Percentiles rank a stretch among this genome's conserved stretches.
phyloP scores from a whole-genome alignment of 78 protist species.

The Dictyostelium intermedium region DNA sequence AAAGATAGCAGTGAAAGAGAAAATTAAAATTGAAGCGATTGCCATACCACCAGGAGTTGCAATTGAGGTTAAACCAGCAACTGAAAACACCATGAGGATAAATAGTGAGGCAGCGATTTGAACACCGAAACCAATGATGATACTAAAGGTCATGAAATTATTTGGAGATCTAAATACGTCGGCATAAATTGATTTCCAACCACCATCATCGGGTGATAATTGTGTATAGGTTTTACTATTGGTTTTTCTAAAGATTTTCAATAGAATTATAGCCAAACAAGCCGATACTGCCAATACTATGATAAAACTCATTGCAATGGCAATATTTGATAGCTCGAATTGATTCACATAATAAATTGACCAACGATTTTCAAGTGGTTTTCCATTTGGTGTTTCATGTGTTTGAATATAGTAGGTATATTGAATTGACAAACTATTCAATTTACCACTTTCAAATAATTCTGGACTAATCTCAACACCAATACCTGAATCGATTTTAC shows the following conservation, averaged over 20 bases:
- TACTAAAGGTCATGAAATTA: conserved; percentile 49
- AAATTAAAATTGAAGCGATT: not conserved
- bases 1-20: conserved; percentile 13
- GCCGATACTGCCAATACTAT: not conserved
- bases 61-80: conserved; percentile 37
- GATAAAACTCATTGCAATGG: not conserved
- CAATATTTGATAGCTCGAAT: not conserved
- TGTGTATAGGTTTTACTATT: not conserved
- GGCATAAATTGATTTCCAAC: conserved; percentile 76
- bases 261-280: not conserved
- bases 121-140: conserved; percentile 47
- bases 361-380: not conserved
- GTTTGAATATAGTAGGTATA: not conserved
- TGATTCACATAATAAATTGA: conserved; percentile 22
- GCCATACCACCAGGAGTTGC: conserved; percentile 49
- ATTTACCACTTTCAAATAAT: not conserved
- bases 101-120: conserved; percentile 26
- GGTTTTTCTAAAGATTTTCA: conserved; percentile 9
- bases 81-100: conserved; percentile 32
- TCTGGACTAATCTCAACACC: not conserved
- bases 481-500: not conserved
- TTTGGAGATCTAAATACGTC: conserved; percentile 75
- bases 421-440: not conserved
- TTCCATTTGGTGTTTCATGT: not conserved
- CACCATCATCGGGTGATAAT: conserved; percentile 14